A percentile compares a stretch with the other conserved stretches of the same genome.
Evolutionary conservation across 805 yeast genomes (phyloP).

Genomic region (Saccharomycopsis selenospora): DNA sequence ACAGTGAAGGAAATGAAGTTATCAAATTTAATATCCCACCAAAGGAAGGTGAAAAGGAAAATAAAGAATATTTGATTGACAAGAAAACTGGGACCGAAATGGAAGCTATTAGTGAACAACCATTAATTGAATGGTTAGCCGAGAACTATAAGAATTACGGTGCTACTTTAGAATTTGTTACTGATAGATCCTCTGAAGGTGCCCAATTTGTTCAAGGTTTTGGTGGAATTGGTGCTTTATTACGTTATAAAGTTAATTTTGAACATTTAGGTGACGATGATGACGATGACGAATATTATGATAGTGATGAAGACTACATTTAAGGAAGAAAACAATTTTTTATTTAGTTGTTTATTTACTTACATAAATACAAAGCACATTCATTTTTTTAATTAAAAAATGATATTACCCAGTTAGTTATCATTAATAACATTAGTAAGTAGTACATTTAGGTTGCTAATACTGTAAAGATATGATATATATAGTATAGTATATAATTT

Average conservation of each 20-base stretch:
- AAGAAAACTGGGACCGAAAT: constrained; percentile 84
- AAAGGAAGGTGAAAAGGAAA: constrained; percentile 42
- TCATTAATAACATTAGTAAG: too few relatives aligned
- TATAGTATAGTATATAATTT: too few relatives aligned
- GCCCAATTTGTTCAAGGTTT: constrained; percentile 97
- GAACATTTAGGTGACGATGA: constrained; percentile 80
- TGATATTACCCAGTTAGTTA: too few relatives aligned
- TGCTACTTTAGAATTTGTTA: constrained; percentile 91
- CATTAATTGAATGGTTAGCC: constrained; percentile 94
- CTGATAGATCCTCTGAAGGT: constrained; percentile 96
- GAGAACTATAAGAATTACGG: constrained; percentile 93
- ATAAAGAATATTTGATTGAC: constrained; percentile 71
- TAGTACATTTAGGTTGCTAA: too few relatives aligned
- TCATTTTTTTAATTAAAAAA: too few relatives aligned
- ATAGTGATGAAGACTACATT: constrained; percentile 31
- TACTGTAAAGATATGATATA: too few relatives aligned
- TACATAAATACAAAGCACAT: too few relatives aligned
- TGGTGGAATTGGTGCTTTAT: constrained; percentile 97
- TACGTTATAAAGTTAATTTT: constrained; percentile 94
- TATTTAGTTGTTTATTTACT: too few relatives aligned
- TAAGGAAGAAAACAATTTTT: too few relatives aligned
- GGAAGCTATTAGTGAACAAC: constrained; percentile 79
- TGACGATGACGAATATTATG: constrained; percentile 28
- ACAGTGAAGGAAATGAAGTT: constrained; percentile 70
- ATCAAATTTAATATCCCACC: constrained; percentile 63